phyloP scores from a whole-genome alignment of 208 protist genomes.

The Trypanosoma scelopori region DNA sequence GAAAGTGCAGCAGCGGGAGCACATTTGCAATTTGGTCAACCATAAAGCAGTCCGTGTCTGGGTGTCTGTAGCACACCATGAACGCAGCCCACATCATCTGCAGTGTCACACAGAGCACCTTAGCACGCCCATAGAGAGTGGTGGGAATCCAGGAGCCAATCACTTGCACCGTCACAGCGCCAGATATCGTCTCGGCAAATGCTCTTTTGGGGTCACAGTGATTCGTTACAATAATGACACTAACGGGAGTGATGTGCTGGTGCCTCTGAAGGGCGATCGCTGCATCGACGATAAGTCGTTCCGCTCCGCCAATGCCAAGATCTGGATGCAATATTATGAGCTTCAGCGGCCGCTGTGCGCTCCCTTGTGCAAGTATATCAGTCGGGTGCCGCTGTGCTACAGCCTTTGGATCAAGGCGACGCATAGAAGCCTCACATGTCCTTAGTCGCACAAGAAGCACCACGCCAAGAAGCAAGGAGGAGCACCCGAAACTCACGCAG shows the following conservation, averaged over 20 bases:
- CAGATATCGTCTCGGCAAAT: conserved; percentile 95
- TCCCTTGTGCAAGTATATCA: neutral
- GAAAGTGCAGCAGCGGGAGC: conserved; percentile 73
- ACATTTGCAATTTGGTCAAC: conserved; percentile 94
- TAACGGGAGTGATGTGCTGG: conserved; percentile 59
- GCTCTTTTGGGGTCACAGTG: conserved; percentile 91
- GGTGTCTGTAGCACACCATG: conserved; percentile 33
- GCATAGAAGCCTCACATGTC: neutral
- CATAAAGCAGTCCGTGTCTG: conserved; percentile 80
- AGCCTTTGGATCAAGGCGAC: neutral
- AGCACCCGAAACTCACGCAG: neutral
- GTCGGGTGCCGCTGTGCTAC: conserved; percentile 5
- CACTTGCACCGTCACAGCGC: conserved; percentile 85
- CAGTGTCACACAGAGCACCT: conserved; percentile 89
- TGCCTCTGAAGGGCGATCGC: conserved; percentile 83
- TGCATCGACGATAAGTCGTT: conserved; percentile 97
- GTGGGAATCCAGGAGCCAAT: conserved; percentile 86
- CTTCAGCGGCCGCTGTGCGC: conserved; percentile 28
- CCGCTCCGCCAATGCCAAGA: conserved; percentile 97
- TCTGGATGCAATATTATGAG: conserved; percentile 96
- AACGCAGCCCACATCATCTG: conserved; percentile 81
- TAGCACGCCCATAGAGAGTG: conserved; percentile 73
- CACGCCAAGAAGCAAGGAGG: neutral
- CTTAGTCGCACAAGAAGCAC: neutral
- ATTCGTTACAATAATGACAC: conserved; percentile 90